Conservation (phyloP, 2,329 filamentous ascomycete genomes). For the Epichloe coenophiala region DNA sequence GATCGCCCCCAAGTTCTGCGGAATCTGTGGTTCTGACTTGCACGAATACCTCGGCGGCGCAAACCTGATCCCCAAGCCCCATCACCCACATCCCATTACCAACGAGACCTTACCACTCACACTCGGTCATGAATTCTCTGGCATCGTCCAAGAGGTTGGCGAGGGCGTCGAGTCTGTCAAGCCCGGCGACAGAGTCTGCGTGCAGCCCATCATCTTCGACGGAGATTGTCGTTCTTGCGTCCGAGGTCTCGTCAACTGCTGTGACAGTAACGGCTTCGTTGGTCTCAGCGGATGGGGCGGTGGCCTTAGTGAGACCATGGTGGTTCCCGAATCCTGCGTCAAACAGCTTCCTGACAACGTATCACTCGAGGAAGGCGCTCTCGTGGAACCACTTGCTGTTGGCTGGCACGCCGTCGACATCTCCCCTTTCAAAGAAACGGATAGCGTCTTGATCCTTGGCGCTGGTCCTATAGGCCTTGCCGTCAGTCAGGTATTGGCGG, state of each 20-base stretch:
- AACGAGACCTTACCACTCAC: constrained; percentile 42
- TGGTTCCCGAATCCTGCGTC: constrained; percentile 33
- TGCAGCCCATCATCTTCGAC: constrained; percentile 48
- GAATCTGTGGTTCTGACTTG: constrained; percentile 33
- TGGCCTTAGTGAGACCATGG: constrained; percentile 40
- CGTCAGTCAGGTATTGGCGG: constrained; percentile 31
- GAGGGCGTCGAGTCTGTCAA: constrained; percentile 30
- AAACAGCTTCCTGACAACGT: constrained; percentile 37
- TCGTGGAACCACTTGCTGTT: constrained; percentile 39
- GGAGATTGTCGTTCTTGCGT: constrained; percentile 40
- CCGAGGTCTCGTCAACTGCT: constrained; percentile 41
- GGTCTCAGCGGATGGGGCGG: constrained; percentile 32
- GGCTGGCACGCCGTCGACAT: constrained; percentile 32
- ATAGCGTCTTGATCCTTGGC: constrained; percentile 34
- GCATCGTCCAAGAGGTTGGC: constrained; percentile 45
- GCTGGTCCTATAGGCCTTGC: constrained; percentile 36
- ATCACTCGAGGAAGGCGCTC: constrained; percentile 34
- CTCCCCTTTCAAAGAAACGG: constrained; percentile 22
- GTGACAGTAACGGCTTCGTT: constrained; percentile 28
- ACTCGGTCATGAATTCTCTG: constrained; percentile 53
- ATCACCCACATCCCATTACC: constrained; percentile 41
- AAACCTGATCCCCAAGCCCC: constrained; percentile 26
- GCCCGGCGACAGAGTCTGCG: constrained; percentile 41
- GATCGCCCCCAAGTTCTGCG: constrained; percentile 25
- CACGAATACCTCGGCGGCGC: constrained; percentile 20